Evolutionary conservation across 2,329 filamentous ascomycete genomes (phyloP), one percentile per base, ranked within the genome.

Genomic region (Chaetomium sp.): DNA sequence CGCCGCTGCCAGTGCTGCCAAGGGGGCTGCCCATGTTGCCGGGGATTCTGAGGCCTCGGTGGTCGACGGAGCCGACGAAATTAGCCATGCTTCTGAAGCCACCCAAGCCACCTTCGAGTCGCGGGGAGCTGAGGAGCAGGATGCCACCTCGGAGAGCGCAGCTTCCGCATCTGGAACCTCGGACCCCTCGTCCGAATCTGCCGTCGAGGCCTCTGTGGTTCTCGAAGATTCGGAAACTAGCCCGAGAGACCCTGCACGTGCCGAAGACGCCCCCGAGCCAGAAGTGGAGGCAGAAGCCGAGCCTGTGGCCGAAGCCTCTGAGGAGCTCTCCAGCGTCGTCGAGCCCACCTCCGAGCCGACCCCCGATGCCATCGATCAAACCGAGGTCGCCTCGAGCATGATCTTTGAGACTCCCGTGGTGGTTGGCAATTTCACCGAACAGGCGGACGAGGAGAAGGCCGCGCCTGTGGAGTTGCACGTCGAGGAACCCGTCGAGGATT

Each of bases 21-120:
- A 78, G 29, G 74, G 80, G 27, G 81, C 79, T 38, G 66, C 72
- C 62, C 62, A 74, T 33, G 67, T 74, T 29, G 72, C 74, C 12
- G 57, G 65, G 27, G 65, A 68, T 19, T 65, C 60, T 9, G 58
- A 65, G 31, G 70, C 72, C 16, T 69, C 70, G 16, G 69, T 70
- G 12, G 61, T 12, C 66, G 76, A 78, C 29, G 75, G 80, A 25
- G 80, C 79, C 45, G 66, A 72, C 63, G 64, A 74, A 33, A n/a
- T 25, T 27, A 35, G 57, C 23, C 13, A 45, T n/a, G 73, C 72
- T 21, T 68, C 73, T 8, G 76, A 63, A 16, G 60, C 68, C 38
- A 60, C 60, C 21, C 57, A 68, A 3, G 57, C 63, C 1, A 47
- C 55, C 1, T 13, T 56, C 23, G 38, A 45, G 2, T 29, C 58